Conservation (phyloP, 2,329 filamentous ascomycete species). For the Pyrenophora graminea region DNA sequence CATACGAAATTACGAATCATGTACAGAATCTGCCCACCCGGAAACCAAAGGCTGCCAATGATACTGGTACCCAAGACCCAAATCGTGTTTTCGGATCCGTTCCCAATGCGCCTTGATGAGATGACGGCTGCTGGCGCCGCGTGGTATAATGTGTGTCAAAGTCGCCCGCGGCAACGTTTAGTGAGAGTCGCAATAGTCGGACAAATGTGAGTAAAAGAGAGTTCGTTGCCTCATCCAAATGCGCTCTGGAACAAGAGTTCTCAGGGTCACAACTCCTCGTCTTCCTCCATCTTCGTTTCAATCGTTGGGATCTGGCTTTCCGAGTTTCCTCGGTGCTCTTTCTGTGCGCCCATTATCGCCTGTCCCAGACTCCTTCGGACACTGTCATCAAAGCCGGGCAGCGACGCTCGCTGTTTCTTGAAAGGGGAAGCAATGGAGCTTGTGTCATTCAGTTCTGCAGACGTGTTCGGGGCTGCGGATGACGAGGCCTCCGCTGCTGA, state of each 20-base stretch:
- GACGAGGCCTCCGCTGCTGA: constrained; percentile 28
- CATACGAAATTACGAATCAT: constrained; percentile 7
- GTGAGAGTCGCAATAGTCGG: constrained; percentile 1
- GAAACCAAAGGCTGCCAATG: background rate
- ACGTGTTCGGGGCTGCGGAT: constrained; percentile 39
- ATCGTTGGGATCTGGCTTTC: constrained; percentile 36
- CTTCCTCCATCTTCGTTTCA: constrained; percentile 47
- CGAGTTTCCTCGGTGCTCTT: constrained; percentile 38
- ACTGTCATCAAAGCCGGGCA: constrained; percentile 55
- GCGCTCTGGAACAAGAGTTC: constrained; percentile 29
- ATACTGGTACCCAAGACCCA: constrained; percentile 1
- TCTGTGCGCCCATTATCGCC: constrained; percentile 37
- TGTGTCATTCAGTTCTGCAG: constrained; percentile 53
- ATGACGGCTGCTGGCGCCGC: constrained; percentile 13
- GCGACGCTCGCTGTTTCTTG: constrained; percentile 73
- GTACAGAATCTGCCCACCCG: constrained; percentile 11
- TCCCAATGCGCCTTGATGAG: constrained; percentile 15
- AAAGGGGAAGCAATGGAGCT: constrained; percentile 68
- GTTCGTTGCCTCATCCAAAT: constrained; percentile 19
- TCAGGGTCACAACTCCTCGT: constrained; percentile 52
- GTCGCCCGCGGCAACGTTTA: constrained; percentile 1
- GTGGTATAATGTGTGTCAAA: constrained; percentile 13
- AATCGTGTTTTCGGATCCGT: background rate
- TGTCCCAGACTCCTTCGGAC: constrained; percentile 44
- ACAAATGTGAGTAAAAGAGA: constrained; percentile 8